Percentiles rank a stretch among this genome's conserved stretches.
phyloP scores from a whole-genome alignment of 1,284 basidiomycete genomes.

The Leccinum fallax region DNA sequence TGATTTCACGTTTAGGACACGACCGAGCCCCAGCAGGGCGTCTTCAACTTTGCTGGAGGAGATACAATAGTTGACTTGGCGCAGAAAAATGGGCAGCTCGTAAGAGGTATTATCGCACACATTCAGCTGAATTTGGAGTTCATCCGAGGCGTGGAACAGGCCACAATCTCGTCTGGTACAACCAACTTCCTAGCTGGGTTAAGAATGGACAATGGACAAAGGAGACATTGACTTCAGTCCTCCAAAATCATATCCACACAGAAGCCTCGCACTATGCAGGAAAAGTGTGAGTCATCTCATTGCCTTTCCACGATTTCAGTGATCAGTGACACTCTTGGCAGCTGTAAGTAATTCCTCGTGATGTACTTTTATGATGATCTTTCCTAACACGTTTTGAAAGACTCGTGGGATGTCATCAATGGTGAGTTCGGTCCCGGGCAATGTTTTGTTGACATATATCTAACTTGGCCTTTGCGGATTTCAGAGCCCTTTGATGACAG shows the following conservation, averaged over 20 bases:
- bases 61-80: conserved; percentile 33
- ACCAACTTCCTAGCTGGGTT: conserved; percentile 25
- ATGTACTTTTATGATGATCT: background rate
- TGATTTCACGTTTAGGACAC: conserved; percentile 13
- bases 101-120: conserved; percentile 17
- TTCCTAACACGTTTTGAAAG: conserved; percentile 9
- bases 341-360: conserved; percentile 12
- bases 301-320: background rate
- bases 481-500: conserved; percentile 20
- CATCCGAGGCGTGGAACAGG: conserved; percentile 6
- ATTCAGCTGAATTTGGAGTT: background rate
- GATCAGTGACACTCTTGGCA: conserved; percentile 1
- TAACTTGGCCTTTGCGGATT: background rate
- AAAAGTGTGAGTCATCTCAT: conserved; percentile 12
- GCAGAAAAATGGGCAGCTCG: conserved; percentile 20
- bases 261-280: conserved; percentile 19
- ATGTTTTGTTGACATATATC: background rate
- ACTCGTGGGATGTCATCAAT: conserved; percentile 28
- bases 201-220: conserved; percentile 18
- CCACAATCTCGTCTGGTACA: conserved; percentile 25
- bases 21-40: conserved; percentile 24
- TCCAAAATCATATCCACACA: conserved; percentile 21
- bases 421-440: conserved; percentile 7
- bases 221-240: conserved; percentile 18
- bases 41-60: conserved; percentile 31